phyloP scores from a whole-genome alignment of 31 red algal genomes.

The Asparagopsis taxiformis region DNA sequence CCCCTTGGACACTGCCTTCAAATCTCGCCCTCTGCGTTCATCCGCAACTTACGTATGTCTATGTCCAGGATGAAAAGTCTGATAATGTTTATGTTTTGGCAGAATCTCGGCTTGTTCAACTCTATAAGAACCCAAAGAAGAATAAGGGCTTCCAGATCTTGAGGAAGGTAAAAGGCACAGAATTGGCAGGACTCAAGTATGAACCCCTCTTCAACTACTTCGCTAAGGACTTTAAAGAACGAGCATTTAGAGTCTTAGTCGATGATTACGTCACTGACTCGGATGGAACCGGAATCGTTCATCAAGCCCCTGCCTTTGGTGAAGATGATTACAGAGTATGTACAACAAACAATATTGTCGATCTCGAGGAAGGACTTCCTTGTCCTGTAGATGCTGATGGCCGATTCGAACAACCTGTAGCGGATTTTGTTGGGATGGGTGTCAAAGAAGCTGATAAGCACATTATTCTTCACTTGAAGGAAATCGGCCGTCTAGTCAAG shows the following conservation, averaged over 20 bases:
- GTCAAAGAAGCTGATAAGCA: constrained; percentile 92
- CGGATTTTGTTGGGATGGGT: constrained; percentile 72
- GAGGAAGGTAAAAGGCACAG: constrained; percentile 64
- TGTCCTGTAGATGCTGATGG: constrained; percentile 94
- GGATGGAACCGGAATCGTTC: constrained; percentile 96
- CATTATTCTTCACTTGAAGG: constrained; percentile 81
- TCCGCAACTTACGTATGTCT: constrained; percentile 79
- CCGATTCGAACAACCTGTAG: constrained; percentile 71
- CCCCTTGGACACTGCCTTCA: constrained; percentile 99
- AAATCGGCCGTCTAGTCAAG: constrained; percentile 70
- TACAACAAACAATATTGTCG: constrained; percentile 52
- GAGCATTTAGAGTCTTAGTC: constrained; percentile 84
- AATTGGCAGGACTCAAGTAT: constrained; percentile 88
- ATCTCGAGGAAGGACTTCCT: constrained; percentile 64
- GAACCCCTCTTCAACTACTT: constrained; percentile 94
- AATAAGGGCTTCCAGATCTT: constrained; percentile 66
- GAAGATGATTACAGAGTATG: constrained; percentile 98
- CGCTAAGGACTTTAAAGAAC: constrained; percentile 29
- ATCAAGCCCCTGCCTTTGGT: constrained; percentile 98
- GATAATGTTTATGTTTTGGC: constrained; percentile 73
- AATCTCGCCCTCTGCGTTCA: constrained; percentile 96
- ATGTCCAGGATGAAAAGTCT: constrained; percentile 63
- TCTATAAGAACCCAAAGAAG: constrained; percentile 83
- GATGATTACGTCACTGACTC: constrained; percentile 90
- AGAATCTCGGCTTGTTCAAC: constrained; percentile 69